phyloP scores from a whole-genome alignment of 1,139 yeast species.

The Geotrichum siamense region DNA sequence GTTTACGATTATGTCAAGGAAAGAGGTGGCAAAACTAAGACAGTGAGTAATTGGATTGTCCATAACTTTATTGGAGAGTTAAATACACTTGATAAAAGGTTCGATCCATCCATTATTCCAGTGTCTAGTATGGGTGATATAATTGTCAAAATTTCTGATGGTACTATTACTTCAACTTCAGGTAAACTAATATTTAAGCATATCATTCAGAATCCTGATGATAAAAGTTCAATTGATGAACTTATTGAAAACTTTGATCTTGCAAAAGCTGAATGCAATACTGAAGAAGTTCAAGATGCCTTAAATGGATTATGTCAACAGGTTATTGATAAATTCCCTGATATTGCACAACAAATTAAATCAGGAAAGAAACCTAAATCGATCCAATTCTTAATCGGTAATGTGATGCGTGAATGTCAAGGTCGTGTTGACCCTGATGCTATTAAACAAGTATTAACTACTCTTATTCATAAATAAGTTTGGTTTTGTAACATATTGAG shows the following conservation, averaged over 20 bases:
- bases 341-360: slow-evolving; percentile 50
- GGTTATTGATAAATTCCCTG: slow-evolving; percentile 47
- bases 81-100: slow-evolving; percentile 43
- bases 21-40: slow-evolving; percentile 23
- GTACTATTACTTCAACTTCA: slow-evolving; percentile 46
- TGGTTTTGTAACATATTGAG: not conserved
- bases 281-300: slow-evolving; percentile 38
- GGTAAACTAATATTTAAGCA: slow-evolving; percentile 60
- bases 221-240: slow-evolving; percentile 32
- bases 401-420: slow-evolving; percentile 70
- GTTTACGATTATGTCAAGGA: slow-evolving; percentile 34
- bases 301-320: slow-evolving; percentile 46
- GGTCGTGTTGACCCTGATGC: slow-evolving; percentile 41
- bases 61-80: slow-evolving; percentile 74
- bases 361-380: slow-evolving; percentile 55
- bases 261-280: slow-evolving; percentile 32
- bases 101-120: slow-evolving; percentile 29
- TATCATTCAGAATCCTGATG: slow-evolving; percentile 45
- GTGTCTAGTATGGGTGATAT: slow-evolving; percentile 40
- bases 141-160: slow-evolving; percentile 37
- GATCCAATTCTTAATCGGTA: slow-evolving; percentile 71
- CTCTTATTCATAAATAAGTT: slow-evolving; percentile 7
- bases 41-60: slow-evolving; percentile 73
- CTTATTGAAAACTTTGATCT: slow-evolving; percentile 55
- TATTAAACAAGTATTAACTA: slow-evolving; percentile 16